Evolutionary conservation across 1,284 basidiomycete genomes (phyloP), one percentile per base, ranked within the genome.

Genomic region (Phlebopus sp.): DNA sequence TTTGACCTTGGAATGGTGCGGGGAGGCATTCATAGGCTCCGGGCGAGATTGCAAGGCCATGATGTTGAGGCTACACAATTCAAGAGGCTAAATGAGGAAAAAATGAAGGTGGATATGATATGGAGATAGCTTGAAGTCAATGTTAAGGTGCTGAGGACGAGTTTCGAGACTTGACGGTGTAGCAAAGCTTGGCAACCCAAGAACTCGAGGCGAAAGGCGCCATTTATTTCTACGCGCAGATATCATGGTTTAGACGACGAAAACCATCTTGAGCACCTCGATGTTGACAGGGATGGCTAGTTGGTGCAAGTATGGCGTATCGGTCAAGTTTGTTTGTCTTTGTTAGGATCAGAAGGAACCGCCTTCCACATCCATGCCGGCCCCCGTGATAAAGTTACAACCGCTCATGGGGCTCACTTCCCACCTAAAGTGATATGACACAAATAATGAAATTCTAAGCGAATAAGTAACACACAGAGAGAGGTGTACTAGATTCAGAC

Each of bases 1-100:
- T 61, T 77, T 85, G 60, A 89, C 79, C 65, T 89, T 90, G 21
- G 85, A 71, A 63, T 90, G 87, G 58, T 82, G 70, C 0, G 82
- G 75, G 15, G 81, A 79, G 29, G 84, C 82, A 67, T 90, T 90
- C 86, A 90, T 90, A 9, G 86, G 82, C 67, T 87, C 83, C 29
- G 76, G 73, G 25, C 70, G 57, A 27, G 65, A 59, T 45, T 63
- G 67, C 17, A 44, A 52, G n/a, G 64, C 49, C 67, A 66, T 68
- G 37, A 29, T 47, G 18, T 42, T 19, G 14, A 30, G 30, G 25
- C 15, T 10, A 34, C 21, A 23, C 7, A 7, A 9, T 15, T 43
- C 10, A 9, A n/a, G 31, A 14, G 23, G 9, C n/a, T 17, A 32
- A 21, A 19, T 5, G 44, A 17, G 25, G 32, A 8, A 8, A 4